Evolutionary conservation across 176 grass and related monocot genomes (phyloP), one percentile per base, ranked within the genome.

Genomic region (Cenchrus fungigraminus): DNA sequence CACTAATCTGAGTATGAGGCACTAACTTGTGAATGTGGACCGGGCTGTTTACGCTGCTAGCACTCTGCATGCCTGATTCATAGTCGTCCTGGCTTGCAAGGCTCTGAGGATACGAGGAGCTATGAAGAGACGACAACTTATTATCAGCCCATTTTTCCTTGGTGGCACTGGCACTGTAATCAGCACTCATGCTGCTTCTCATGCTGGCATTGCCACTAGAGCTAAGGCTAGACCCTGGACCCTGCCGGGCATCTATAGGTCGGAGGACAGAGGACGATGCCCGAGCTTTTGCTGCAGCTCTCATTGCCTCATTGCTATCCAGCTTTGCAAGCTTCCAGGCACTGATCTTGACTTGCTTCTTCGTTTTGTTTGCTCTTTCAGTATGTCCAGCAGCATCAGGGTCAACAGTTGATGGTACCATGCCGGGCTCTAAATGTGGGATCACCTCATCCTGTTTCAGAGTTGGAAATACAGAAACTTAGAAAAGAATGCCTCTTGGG

Each of bases 261-360:
- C 92, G 88, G 65, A 97, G 92, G 34, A 97, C 88, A 9, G 95
- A 97, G 7, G 95, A 97, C 9, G 88, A 91, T 74, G 92, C 95
- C 43, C 92, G 86, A 52, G 90, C 95, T 83, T 89, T 92, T 16
- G 92, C 92, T 25, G 90, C 95, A 40, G 95, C 92, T 58, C 71
- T 88, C 72, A 92, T 88, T 4, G 92, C 95, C 79, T 92, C 86
- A 12, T 63, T 88, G n/a, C 86, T 82, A 54, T 97, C 88, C n/a
- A 97, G 81, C 57, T 91, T 97, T 40, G 95, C 95, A 60, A 97
- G 95, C 88, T 97, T 97, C 95, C 95, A 94, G 6, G 95, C 86
- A 81, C 95, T 97, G 68, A 94, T 91, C 69, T 94, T 97, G 64
- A 97, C 95, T 50, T 89, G 88, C 70, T 94, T 97, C 80, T 87